Conservation (phyloP, 108 stramenopile species). For the Nitzschia inconspicua region DNA sequence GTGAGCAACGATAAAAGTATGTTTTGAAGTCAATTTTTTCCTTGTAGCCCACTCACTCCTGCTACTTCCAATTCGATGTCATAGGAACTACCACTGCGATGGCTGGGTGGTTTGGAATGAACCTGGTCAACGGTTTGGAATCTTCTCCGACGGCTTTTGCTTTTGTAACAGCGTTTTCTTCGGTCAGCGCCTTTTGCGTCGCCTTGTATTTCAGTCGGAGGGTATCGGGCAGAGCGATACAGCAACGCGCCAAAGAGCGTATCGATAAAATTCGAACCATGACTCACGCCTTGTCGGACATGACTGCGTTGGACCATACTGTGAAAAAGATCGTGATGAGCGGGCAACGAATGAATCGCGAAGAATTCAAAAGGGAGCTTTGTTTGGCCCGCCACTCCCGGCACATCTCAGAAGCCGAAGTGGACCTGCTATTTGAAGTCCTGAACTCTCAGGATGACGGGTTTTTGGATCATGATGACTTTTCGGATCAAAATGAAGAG, state of each 20-base stretch:
- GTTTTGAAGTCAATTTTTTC: too few species aligned
- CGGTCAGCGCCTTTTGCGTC: slow-evolving; percentile 12
- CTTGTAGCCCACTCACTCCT: too few species aligned
- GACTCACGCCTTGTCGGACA: slow-evolving; percentile 45
- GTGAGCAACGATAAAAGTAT: too few species aligned
- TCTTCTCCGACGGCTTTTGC: slow-evolving; percentile 55
- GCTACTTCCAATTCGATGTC: too few species aligned
- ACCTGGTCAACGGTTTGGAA: slow-evolving; percentile 77
- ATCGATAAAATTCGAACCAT: slow-evolving; percentile 53
- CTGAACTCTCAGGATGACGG: slow-evolving; percentile 43
- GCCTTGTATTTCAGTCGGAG: slow-evolving; percentile 29
- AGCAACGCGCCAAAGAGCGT: slow-evolving; percentile 35
- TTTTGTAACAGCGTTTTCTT: slow-evolving; percentile 37
- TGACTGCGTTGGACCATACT: slow-evolving; percentile 52
- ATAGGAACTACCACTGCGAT: slow-evolving; percentile 64
- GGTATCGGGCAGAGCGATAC: slow-evolving; percentile 38
- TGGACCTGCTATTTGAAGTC: slow-evolving; percentile 44
- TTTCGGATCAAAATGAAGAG: slow-evolving; percentile 1
- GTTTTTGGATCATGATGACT: slow-evolving; percentile 23
- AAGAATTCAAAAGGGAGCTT: slow-evolving; percentile 24
- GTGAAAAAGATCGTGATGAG: slow-evolving; percentile 33
- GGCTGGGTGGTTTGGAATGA: slow-evolving; percentile 92
- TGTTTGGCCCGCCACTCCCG: slow-evolving; percentile 17
- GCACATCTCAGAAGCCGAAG: slow-evolving; percentile 30
- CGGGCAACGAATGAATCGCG: slow-evolving; percentile 18